Conservation (phyloP, 345 rosid genomes). For the Xanthoceras sorbifolium region DNA sequence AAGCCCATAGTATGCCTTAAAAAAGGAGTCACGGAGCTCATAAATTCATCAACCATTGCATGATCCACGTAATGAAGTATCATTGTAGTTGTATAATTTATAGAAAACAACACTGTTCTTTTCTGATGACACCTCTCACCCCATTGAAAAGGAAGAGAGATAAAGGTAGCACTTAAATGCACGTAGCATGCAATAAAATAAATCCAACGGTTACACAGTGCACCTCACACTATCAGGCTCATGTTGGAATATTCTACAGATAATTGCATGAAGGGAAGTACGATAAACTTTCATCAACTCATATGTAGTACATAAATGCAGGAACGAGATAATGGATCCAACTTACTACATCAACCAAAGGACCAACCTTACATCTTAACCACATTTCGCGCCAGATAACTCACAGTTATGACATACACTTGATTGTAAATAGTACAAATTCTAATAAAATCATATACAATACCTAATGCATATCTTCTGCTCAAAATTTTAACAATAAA, state of each 20-base stretch:
- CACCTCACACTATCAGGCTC: too few relatives aligned
- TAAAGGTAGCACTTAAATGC: not conserved
- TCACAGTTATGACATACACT: not conserved
- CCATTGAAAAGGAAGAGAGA: not conserved
- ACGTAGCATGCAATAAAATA: not conserved
- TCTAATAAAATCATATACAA: not conserved
- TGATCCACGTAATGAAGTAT: not conserved
- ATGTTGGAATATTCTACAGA: not conserved
- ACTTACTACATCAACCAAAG: not conserved
- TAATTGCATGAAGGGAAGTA: not conserved
- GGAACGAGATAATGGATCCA: not conserved
- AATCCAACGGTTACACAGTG: too few relatives aligned
- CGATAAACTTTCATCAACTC: not conserved
- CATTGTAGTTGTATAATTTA: not conserved
- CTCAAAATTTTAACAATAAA: too few relatives aligned
- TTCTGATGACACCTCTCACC: not conserved
- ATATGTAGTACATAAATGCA: too few relatives aligned
- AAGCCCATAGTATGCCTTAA: not conserved
- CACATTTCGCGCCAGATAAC: not conserved
- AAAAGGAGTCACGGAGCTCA: not conserved
- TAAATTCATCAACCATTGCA: not conserved
- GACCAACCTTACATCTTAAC: not conserved
- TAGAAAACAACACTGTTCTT: not conserved
- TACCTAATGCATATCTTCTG: not conserved
- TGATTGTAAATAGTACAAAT: not conserved